These are phyloP conservation scores for Saccharomyces paradoxus DNA, from an alignment of 805 yeast genomes.

Conservation along the genomic window DNA sequence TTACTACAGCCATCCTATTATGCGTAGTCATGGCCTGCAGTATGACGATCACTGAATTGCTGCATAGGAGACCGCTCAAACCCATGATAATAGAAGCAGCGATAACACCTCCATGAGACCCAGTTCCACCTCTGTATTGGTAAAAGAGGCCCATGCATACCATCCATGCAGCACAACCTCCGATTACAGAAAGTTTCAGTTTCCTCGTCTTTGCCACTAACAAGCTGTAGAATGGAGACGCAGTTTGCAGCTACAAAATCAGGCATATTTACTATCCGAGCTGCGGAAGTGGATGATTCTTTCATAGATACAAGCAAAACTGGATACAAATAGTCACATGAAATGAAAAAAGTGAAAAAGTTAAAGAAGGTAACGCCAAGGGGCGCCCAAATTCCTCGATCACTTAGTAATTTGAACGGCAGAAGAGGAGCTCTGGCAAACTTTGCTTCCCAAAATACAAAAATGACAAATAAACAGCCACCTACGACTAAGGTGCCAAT, in stretches of 20 bases:
- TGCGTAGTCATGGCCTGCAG: not conserved
- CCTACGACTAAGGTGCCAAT: conserved; percentile 54
- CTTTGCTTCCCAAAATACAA: conserved; percentile 45
- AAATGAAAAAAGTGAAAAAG: conserved; percentile 50
- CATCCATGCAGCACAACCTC: conserved; percentile 48
- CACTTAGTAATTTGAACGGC: conserved; percentile 44
- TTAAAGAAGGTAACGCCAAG: conserved; percentile 43
- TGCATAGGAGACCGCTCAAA: not conserved
- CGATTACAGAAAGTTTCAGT: conserved; percentile 47
- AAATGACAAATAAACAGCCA: conserved; percentile 41
- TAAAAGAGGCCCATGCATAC: conserved; percentile 42
- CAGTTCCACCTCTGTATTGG: conserved; percentile 47
- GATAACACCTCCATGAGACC: conserved; percentile 48
- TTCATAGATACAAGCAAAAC: conserved; percentile 47
- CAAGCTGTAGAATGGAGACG: conserved; percentile 40
- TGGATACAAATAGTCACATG: conserved; percentile 51
- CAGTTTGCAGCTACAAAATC: conserved; percentile 50
- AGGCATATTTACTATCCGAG: conserved; percentile 47
- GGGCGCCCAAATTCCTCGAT: conserved; percentile 57
- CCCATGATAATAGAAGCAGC: conserved; percentile 2
- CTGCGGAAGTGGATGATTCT: conserved; percentile 44
- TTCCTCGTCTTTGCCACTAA: conserved; percentile 12
- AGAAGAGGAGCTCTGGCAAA: conserved; percentile 44
- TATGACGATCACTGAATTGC: not conserved
- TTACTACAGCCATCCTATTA: not conserved